A percentile compares a stretch with the other conserved stretches of the same genome.
These are phyloP conservation scores for Pleurotus salmoneostramineus DNA, from an alignment of 768 basidiomycete genomes.

Conservation along the genomic window DNA sequence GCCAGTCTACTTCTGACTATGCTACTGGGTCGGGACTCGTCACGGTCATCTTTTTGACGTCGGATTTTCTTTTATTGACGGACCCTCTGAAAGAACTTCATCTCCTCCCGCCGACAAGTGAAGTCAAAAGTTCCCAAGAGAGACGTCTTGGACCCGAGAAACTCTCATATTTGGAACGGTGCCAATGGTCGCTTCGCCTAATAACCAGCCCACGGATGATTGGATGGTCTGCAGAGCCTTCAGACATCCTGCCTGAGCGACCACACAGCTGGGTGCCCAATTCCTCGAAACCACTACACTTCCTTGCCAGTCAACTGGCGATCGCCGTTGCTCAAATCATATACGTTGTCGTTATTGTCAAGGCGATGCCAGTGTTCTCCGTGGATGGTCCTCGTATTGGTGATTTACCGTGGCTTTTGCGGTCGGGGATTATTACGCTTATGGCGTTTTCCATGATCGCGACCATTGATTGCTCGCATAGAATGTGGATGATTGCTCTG, in stretches of 20 bases:
- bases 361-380: not conserved
- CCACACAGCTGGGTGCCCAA: not conserved
- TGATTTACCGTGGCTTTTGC: not conserved
- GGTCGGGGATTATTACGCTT: not conserved
- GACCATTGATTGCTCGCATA: not conserved
- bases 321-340: not conserved
- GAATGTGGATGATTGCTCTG: not conserved
- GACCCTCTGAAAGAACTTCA: not conserved
- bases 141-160: not conserved
- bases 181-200: not conserved
- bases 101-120: not conserved
- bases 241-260: not conserved
- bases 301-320: not conserved
- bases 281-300: not conserved
- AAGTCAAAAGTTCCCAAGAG: too few species aligned
- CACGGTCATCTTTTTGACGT: not conserved
- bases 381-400: not conserved
- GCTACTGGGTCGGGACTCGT: not conserved
- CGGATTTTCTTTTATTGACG: not conserved
- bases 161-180: not conserved
- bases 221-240: not conserved
- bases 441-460: not conserved
- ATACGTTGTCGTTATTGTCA: not conserved
- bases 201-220: not conserved
- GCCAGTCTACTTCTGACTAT: not conserved